Percentiles rank a stretch among this genome's conserved stretches.
Evolutionary conservation across 805 yeast genomes (phyloP).

Genomic region (Schwanniomyces vanrijiae): DNA sequence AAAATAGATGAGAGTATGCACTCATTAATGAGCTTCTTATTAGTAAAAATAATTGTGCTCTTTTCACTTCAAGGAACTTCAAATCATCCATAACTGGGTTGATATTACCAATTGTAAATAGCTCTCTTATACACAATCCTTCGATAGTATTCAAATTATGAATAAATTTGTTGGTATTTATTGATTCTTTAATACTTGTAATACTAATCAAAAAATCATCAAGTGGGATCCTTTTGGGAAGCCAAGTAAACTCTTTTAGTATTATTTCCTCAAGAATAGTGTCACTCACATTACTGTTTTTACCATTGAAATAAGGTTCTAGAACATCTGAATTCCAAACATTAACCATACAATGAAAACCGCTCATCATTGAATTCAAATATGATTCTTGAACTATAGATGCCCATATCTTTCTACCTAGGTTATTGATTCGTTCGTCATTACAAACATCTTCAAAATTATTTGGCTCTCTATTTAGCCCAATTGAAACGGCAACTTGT

Average conservation of each 20-base stretch:
- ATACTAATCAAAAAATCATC: conserved; percentile 12
- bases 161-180: conserved; percentile 8
- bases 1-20: conserved; percentile 33
- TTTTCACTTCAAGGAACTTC: conserved; percentile 7
- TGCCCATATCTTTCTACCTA: conserved; percentile 24
- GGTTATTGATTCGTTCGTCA: conserved; percentile 15
- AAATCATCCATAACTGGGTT: not conserved
- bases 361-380: conserved; percentile 26
- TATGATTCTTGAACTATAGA: conserved; percentile 12
- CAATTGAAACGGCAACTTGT: conserved; percentile 62
- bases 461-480: conserved; percentile 62
- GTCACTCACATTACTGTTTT: conserved; percentile 15
- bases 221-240: conserved; percentile 10
- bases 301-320: conserved; percentile 13
- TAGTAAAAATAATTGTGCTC: conserved; percentile 10
- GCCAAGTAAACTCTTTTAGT: conserved; percentile 8
- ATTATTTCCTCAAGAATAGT: conserved; percentile 12
- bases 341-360: conserved; percentile 14
- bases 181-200: conserved; percentile 13
- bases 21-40: conserved; percentile 11
- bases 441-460: conserved; percentile 19
- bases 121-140: conserved; percentile 3
- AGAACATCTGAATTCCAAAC: conserved; percentile 11
- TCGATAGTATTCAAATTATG: conserved; percentile 9
- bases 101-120: not conserved